phyloP scores from a whole-genome alignment of 495 filamentous ascomycete species.

The Aspergillus sclerotioniger region DNA sequence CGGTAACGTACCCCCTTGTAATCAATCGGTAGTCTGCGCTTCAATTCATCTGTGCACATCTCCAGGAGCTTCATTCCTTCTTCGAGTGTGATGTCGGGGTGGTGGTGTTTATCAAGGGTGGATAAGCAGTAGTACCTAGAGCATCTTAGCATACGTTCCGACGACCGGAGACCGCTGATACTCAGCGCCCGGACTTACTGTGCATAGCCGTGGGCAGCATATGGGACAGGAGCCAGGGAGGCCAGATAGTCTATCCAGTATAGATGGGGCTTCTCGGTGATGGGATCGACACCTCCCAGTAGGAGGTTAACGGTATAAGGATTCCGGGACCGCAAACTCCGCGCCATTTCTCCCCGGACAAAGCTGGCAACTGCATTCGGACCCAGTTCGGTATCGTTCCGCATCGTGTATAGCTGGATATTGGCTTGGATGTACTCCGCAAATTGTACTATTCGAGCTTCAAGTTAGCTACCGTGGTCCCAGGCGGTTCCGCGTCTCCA shows the following conservation, averaged over 20 bases:
- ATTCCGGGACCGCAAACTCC: constrained; percentile 81
- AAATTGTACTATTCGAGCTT: constrained; percentile 75
- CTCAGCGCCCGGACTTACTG: constrained; percentile 61
- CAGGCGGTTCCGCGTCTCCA: neutral
- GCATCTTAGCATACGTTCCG: constrained; percentile 20
- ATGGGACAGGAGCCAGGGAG: constrained; percentile 79
- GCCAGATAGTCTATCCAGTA: constrained; percentile 99
- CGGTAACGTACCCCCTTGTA: constrained; percentile 77
- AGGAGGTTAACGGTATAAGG: constrained; percentile 96
- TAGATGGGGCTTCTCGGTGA: constrained; percentile 79
- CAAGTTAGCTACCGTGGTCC: constrained; percentile 26
- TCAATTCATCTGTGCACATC: constrained; percentile 95
- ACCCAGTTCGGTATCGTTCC: constrained; percentile 86
- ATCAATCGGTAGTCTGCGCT: constrained; percentile 92
- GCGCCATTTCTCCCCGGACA: constrained; percentile 87
- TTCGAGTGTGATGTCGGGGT: constrained; percentile 84
- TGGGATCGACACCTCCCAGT: constrained; percentile 86
- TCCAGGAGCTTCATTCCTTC: constrained; percentile 84
- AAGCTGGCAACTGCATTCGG: constrained; percentile 87
- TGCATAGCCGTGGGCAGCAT: constrained; percentile 96
- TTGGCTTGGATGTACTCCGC: constrained; percentile 99
- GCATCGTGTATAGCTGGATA: constrained; percentile 96
- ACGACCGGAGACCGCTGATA: neutral
- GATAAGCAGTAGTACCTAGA: constrained; percentile 86
- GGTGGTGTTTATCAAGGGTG: constrained; percentile 96